These are phyloP conservation scores for Leccinum aurantiacum DNA, from an alignment of 768 basidiomycete species.

Conservation along the genomic window DNA sequence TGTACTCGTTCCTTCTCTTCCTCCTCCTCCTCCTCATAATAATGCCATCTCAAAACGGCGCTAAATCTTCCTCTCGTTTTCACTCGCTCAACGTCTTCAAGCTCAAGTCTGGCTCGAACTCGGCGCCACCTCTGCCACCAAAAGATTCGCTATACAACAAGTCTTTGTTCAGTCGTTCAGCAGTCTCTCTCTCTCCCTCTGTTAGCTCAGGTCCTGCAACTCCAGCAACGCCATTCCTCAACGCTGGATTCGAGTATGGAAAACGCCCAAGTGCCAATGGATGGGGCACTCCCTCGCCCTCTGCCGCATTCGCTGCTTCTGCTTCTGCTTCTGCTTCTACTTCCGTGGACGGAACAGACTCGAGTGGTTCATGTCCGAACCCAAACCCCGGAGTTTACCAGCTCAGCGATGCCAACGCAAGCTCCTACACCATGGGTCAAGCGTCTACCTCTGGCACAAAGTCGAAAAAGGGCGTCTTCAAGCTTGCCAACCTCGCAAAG, in stretches of 20 bases:
- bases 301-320: constrained; percentile 4
- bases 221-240: constrained; percentile 16
- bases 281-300: constrained; percentile 18
- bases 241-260: constrained; percentile 2
- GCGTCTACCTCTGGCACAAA: constrained; percentile 9
- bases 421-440: constrained; percentile 13
- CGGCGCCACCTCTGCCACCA: constrained; percentile 51
- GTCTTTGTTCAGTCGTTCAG: constrained; percentile 42
- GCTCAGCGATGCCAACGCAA: constrained; percentile 17
- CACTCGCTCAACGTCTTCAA: constrained; percentile 45
- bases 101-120: constrained; percentile 20
- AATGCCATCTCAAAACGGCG: not conserved
- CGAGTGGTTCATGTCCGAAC: constrained; percentile 22
- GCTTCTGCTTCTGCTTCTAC: constrained; percentile 3
- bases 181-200: constrained; percentile 48
- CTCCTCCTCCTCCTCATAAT: not conserved
- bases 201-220: constrained; percentile 26
- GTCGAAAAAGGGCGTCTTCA: constrained; percentile 36
- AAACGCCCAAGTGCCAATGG: constrained; percentile 6
- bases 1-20: not conserved
- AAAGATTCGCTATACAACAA: constrained; percentile 48
- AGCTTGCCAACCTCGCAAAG: constrained; percentile 35
- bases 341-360: constrained; percentile 30
- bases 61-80: constrained; percentile 38
- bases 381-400: constrained; percentile 13